Evolutionary conservation across 495 filamentous ascomycete species (phyloP), one percentile per base, ranked within the genome.

Genomic region (Aspergillus carlsbadensis): DNA sequence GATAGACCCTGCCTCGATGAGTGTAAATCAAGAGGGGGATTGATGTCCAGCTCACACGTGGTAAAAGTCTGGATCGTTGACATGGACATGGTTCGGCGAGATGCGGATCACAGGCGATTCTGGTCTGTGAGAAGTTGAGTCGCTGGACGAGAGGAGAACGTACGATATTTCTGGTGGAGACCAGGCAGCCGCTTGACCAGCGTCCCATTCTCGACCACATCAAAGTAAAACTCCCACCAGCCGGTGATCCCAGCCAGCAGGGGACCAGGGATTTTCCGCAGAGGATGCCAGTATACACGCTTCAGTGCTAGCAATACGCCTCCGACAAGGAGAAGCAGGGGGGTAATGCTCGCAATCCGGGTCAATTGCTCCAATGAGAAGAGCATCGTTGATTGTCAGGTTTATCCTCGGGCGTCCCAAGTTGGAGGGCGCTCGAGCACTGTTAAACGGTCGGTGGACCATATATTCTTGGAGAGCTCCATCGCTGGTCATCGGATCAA

Each of bases 171-270:
- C 1, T 15, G 8, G 39, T 54, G 52, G 5, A 44, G n/a, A n/a
- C 33, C n/a, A 7, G n/a, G n/a, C 3, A 44, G 17, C 4, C n/a
- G 3, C 22, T 54, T 33, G 14, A 46, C 15, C 24, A 35, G 24
- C 5, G 29, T 45, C 2, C 52, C 52, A 22, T 36, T 42, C 10
- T 26, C 24, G 17, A 54, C 14, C 15, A 54, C 52, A 54, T 54
- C 52, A 33, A 26, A 54, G 24, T 54, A 54, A 15, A 54, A 54
- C 39, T 54, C 52, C 17, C 33, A 54, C 52, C 52, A 54, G 6
- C n/a, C 15, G 2, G 52, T 54, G 26, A 54, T 29, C 1, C 35
- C 52, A 10, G 52, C 52, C 1, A 54, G 34, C n/a, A 10, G 13
- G 3, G 41, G 39, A 11, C 52, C 52, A 24, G 52, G 52, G 26